Evolutionary conservation across 305 asterid genomes (phyloP).

Genomic region (Solanum hybrid): DNA sequence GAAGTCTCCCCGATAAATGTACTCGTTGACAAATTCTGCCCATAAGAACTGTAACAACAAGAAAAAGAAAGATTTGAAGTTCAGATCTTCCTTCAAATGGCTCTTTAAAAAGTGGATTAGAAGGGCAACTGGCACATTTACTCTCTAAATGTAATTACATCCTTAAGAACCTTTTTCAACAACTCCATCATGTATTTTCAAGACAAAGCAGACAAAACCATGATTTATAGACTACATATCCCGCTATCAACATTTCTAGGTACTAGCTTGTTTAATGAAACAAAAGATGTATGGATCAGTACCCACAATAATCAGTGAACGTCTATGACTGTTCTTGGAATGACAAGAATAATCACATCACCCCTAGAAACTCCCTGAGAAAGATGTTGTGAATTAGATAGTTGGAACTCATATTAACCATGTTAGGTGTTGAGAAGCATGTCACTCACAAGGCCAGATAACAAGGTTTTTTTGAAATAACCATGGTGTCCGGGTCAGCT

Average conservation of each 20-base stretch:
- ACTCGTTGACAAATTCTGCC: constrained; percentile 85
- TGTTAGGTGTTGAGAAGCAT: neutral
- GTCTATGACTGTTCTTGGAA: neutral
- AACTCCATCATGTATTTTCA: neutral
- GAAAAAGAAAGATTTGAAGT: neutral
- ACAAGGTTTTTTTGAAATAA: neutral
- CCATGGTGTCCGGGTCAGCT: neutral
- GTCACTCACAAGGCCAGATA: neutral
- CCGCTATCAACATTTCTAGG: neutral
- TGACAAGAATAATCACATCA: neutral
- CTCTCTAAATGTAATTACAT: neutral
- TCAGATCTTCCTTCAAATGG: neutral
- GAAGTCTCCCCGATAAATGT: constrained; percentile 80
- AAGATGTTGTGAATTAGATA: neutral
- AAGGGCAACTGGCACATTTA: neutral
- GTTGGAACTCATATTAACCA: neutral
- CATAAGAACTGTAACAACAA: constrained; percentile 60
- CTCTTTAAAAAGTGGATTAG: neutral
- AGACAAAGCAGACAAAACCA: neutral
- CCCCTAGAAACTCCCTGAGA: neutral
- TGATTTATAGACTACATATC: neutral
- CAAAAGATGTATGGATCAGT: neutral
- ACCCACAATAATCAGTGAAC: neutral
- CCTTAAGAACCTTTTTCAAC: neutral
- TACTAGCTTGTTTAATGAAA: neutral